Conservation (phyloP, 2,329 filamentous ascomycete genomes). For the Fonsecaea nubica region DNA sequence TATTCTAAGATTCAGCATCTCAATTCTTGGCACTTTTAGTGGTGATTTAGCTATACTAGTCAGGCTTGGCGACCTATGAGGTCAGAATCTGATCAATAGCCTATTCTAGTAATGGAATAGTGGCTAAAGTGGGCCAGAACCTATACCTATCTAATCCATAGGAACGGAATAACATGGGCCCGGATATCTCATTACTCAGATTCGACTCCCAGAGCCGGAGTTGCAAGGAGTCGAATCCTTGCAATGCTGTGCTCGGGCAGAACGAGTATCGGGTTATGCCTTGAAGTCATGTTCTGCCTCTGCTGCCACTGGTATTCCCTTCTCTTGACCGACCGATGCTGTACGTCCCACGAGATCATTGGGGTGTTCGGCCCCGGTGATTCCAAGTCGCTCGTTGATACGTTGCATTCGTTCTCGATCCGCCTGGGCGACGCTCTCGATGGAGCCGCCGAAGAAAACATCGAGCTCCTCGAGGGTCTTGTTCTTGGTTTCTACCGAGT, state of each 20-base stretch:
- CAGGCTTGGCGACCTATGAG: no score
- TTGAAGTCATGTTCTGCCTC: not conserved
- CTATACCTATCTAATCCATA: no score
- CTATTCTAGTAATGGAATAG: no score
- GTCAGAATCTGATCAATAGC: no score
- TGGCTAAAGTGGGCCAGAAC: no score
- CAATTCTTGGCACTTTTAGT: no score
- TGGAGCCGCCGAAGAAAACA: not conserved
- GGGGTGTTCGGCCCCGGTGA: not conserved
- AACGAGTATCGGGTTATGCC: not conserved
- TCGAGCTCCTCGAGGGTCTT: slow-evolving; percentile 10
- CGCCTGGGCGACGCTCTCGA: not conserved
- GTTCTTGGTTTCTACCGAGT: not conserved
- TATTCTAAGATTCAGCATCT: no score
- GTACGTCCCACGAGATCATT: not conserved
- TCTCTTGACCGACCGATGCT: not conserved
- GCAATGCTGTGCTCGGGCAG: not conserved
- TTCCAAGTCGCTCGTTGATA: not conserved
- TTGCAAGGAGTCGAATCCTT: no score
- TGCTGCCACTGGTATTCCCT: not conserved
- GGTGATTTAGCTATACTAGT: no score
- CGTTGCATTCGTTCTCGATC: not conserved
- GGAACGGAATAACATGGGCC: no score
- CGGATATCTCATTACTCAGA: no score
- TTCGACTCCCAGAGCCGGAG: no score